Evolutionary conservation across 257 asterid species (phyloP).

Genomic region (Datura wrightii): DNA sequence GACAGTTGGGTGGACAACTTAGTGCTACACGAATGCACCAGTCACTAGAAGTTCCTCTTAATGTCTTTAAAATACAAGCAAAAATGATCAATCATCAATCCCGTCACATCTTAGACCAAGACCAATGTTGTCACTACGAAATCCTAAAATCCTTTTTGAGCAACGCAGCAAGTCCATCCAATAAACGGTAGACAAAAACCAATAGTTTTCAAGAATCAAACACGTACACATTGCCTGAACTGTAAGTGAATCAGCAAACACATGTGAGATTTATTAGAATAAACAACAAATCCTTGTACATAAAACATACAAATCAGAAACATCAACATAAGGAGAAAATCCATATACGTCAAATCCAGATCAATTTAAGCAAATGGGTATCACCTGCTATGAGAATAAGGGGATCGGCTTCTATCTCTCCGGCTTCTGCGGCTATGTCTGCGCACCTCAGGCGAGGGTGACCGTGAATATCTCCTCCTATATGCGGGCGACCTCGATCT

Average conservation of each 20-base stretch:
- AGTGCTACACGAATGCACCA: neutral
- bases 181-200: constrained; percentile 32
- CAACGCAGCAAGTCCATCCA: constrained; percentile 34
- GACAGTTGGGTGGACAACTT: neutral
- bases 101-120: constrained; percentile 20
- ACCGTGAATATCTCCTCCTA: constrained; percentile 78
- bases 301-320: constrained; percentile 19
- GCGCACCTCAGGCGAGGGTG: constrained; percentile 78
- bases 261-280: constrained; percentile 40
- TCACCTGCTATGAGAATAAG: constrained; percentile 90
- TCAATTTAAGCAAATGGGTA: constrained; percentile 64
- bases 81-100: constrained; percentile 6
- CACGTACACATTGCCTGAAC: constrained; percentile 42
- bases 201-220: constrained; percentile 40
- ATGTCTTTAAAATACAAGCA: constrained; percentile 9
- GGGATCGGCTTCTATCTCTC: constrained; percentile 89
- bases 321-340: constrained; percentile 4
- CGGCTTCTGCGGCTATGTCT: constrained; percentile 82
- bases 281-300: neutral
- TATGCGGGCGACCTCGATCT: constrained; percentile 83
- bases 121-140: constrained; percentile 37
- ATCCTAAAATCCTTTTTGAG: constrained; percentile 30
- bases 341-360: constrained; percentile 10
- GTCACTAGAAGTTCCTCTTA: constrained; percentile 17
- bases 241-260: constrained; percentile 42